Percentiles rank a stretch among this genome's conserved stretches.
phyloP scores from a whole-genome alignment of 371 early-diverging fungal species.

The Mucor ambiguus region DNA sequence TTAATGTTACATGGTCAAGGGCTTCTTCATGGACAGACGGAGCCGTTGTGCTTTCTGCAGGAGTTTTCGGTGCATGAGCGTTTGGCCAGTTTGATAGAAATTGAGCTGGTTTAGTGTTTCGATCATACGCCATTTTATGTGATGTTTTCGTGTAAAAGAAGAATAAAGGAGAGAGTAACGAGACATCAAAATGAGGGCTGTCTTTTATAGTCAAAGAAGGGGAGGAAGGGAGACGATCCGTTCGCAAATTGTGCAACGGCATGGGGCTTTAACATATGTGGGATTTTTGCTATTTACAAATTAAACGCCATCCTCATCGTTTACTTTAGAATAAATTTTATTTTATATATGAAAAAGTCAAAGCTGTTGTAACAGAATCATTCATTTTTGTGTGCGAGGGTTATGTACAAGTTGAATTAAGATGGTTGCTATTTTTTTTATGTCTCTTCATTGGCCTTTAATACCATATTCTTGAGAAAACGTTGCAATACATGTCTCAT shows the following conservation, averaged over 20 bases:
- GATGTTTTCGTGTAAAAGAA: background rate
- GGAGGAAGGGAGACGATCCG: background rate
- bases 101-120: constrained; percentile 4
- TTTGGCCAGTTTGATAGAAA: constrained; percentile 12
- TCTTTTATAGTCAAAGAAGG: background rate
- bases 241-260: constrained; percentile 12
- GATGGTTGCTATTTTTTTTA: constrained; percentile 3
- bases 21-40: constrained; percentile 9
- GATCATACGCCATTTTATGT: constrained; percentile 6
- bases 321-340: background rate
- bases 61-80: constrained; percentile 6
- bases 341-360: background rate
- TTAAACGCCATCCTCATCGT: background rate
- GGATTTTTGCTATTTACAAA: background rate
- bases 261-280: constrained; percentile 12
- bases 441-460: constrained; percentile 44
- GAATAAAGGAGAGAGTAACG: background rate
- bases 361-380: background rate
- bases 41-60: constrained; percentile 1
- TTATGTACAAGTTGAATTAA: constrained; percentile 3
- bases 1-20: constrained; percentile 10
- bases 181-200: background rate
- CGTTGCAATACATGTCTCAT: constrained; percentile 52
- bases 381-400: background rate
- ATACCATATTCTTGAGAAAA: constrained; percentile 51